Percentiles rank a stretch among this genome's conserved stretches.
phyloP scores from a whole-genome alignment of 2,329 filamentous ascomycete species.

The Coniochaeta sp. region DNA sequence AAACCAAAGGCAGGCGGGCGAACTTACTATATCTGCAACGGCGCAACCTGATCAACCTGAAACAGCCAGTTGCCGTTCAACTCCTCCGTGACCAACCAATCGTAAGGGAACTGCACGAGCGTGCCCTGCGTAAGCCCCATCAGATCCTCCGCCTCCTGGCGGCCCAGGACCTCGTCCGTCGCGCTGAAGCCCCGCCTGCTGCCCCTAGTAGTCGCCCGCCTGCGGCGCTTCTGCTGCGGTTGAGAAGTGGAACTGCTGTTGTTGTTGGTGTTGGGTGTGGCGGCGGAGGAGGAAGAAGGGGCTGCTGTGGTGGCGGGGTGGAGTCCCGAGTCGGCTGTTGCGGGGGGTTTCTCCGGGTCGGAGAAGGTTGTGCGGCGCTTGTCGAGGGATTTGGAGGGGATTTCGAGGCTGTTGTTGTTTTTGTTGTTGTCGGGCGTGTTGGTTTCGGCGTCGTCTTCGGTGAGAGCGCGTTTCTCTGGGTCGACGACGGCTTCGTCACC shows the following conservation, averaged over 20 bases:
- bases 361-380: constrained; percentile 53
- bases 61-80: constrained; percentile 94
- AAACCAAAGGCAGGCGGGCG: background rate
- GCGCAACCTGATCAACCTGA: constrained; percentile 91
- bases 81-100: constrained; percentile 91
- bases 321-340: constrained; percentile 4
- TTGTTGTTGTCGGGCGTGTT: constrained; percentile 5
- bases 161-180: constrained; percentile 68
- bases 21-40: constrained; percentile 92
- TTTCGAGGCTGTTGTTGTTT: background rate
- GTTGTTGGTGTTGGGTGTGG: constrained; percentile 22
- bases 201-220: constrained; percentile 63
- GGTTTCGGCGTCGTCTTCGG: constrained; percentile 13
- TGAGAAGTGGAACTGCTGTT: constrained; percentile 13
- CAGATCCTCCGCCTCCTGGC: constrained; percentile 73
- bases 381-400: constrained; percentile 13
- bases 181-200: constrained; percentile 57
- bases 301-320: constrained; percentile 6
- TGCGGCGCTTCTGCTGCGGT: constrained; percentile 47
- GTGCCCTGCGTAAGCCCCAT: constrained; percentile 79
- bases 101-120: constrained; percentile 87
- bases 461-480: constrained; percentile 19
- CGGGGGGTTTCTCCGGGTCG: constrained; percentile 39
- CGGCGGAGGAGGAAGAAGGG: constrained; percentile 1
- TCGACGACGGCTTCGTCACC: constrained; percentile 10